phyloP scores from a whole-genome alignment of 2,329 filamentous ascomycete genomes.

The Talaromyces marneffei region DNA sequence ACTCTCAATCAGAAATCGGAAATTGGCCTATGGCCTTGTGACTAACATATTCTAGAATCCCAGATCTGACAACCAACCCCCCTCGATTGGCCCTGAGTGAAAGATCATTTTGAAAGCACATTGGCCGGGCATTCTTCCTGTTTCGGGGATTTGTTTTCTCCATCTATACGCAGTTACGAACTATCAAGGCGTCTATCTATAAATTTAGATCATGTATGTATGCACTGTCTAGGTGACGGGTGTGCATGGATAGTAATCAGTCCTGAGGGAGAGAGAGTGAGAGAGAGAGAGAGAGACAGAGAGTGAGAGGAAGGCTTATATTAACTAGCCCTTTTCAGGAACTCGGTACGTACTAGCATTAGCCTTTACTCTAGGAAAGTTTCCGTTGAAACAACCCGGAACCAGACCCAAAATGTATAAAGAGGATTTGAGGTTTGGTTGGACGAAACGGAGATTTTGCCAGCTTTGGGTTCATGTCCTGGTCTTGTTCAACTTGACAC shows the following conservation, averaged over 20 bases:
- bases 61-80: too few species aligned
- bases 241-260: background rate
- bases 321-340: background rate
- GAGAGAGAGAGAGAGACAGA: too few species aligned
- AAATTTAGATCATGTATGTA: too few species aligned
- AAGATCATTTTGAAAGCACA: too few species aligned
- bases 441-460: background rate
- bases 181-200: too few species aligned
- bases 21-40: background rate
- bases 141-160: too few species aligned
- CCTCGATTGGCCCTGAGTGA: too few species aligned
- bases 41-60: background rate
- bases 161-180: too few species aligned
- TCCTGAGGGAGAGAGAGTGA: too few species aligned
- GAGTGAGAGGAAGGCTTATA: too few species aligned
- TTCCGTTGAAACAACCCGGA: background rate
- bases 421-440: background rate
- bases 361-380: background rate
- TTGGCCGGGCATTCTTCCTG: too few species aligned
- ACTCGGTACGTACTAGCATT: background rate
- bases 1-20: background rate
- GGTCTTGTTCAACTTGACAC: background rate
- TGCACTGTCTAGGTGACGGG: too few species aligned
- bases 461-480: background rate
- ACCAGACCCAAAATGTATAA: background rate